These are phyloP conservation scores for Phaseolus lunatus DNA, from an alignment of 306 rosid genomes.

Conservation along the genomic window DNA sequence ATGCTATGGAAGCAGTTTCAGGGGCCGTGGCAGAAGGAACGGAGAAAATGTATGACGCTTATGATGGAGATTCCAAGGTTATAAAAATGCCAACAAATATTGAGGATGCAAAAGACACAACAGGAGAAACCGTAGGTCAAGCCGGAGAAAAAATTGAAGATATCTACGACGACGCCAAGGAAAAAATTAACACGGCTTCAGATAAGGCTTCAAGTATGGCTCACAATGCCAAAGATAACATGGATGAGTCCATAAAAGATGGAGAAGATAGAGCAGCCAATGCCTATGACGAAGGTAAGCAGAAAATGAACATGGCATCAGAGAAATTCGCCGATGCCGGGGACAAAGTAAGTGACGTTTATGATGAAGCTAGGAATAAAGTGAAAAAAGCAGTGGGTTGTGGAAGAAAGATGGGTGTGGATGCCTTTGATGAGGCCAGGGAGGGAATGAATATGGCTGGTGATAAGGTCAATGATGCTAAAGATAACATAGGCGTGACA, in stretches of 20 bases:
- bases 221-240: constrained; percentile 31
- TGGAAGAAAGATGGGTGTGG: constrained; percentile 32
- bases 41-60: constrained; percentile 19
- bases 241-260: constrained; percentile 5
- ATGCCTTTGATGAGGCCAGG: constrained; percentile 34
- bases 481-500: constrained; percentile 22
- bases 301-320: constrained; percentile 26
- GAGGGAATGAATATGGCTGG: constrained; percentile 26
- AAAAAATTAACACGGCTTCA: constrained; percentile 29
- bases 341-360: constrained; percentile 38
- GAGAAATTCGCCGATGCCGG: constrained; percentile 34
- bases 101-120: constrained; percentile 18
- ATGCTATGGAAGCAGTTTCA: no score
- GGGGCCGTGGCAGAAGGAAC: constrained; percentile 38
- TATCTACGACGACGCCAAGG: constrained; percentile 37
- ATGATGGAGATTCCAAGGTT: constrained; percentile 30
- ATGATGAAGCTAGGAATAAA: constrained; percentile 7
- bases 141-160: constrained; percentile 37
- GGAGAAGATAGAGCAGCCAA: neutral
- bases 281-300: constrained; percentile 16
- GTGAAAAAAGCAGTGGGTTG: constrained; percentile 22
- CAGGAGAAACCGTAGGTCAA: constrained; percentile 1
- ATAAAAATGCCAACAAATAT: constrained; percentile 44
- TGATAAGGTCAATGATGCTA: constrained; percentile 37
- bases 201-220: constrained; percentile 44